These are phyloP conservation scores for Microsporum ferrugineum DNA, from an alignment of 2,329 filamentous ascomycete genomes.

Conservation along the genomic window DNA sequence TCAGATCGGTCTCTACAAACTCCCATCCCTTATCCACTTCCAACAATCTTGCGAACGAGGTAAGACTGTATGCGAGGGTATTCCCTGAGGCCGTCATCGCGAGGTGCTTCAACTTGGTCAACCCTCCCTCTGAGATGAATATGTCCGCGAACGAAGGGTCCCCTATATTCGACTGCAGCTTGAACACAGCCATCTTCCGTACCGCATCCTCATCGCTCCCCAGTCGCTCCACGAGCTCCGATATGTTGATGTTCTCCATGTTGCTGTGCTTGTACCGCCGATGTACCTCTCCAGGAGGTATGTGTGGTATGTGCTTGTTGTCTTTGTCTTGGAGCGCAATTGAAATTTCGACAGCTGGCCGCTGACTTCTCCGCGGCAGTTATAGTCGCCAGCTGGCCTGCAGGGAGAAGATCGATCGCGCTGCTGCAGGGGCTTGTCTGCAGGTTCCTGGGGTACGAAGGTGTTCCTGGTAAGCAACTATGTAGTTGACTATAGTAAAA, in stretches of 20 bases:
- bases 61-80: constrained; percentile 87
- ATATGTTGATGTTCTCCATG: constrained; percentile 47
- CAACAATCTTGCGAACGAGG: constrained; percentile 72
- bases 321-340: background rate
- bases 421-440: background rate
- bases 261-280: background rate
- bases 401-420: background rate
- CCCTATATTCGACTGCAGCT: constrained; percentile 87
- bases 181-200: constrained; percentile 98
- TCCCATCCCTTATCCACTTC: constrained; percentile 99
- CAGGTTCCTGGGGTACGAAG: background rate
- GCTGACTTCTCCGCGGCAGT: background rate
- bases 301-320: background rate
- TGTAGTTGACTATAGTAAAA: background rate
- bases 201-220: constrained; percentile 67
- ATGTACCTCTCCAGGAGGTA: constrained; percentile 1
- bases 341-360: background rate
- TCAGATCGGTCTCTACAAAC: constrained; percentile 40
- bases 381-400: background rate
- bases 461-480: background rate
- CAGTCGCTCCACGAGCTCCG: constrained; percentile 48
- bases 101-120: constrained; percentile 67
- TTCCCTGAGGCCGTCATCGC: constrained; percentile 82
- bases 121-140: constrained; percentile 81
- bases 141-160: constrained; percentile 94